Conservation (phyloP, 768 basidiomycete genomes). For the Leccinum uliginosum region DNA sequence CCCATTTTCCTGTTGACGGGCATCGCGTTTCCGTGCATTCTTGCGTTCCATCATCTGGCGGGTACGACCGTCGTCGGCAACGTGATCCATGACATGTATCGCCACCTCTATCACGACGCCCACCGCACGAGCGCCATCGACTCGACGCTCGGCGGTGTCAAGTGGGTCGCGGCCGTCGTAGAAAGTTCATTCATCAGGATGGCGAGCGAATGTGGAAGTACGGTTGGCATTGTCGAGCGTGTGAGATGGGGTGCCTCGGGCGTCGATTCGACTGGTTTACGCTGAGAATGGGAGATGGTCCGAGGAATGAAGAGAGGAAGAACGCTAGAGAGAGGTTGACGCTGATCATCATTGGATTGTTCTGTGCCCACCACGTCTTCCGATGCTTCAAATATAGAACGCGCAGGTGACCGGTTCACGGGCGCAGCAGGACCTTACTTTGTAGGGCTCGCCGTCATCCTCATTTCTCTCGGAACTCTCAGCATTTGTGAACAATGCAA, state of each 20-base stretch:
- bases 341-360: conserved; percentile 13
- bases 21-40: conserved; percentile 1
- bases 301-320: conserved; percentile 40
- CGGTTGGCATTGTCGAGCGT: conserved; percentile 42
- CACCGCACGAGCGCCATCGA: conserved; percentile 32
- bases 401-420: conserved; percentile 71
- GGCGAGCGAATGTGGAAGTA: conserved; percentile 45
- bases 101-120: conserved; percentile 41
- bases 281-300: conserved; percentile 35
- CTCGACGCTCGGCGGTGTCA: conserved; percentile 31
- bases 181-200: conserved; percentile 52
- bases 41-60: conserved; percentile 23
- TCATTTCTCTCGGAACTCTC: conserved; percentile 64
- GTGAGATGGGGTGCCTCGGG: conserved; percentile 36
- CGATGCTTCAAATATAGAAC: conserved; percentile 69
- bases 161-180: conserved; percentile 41
- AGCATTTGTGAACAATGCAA: conserved; percentile 78
- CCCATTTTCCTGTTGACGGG: conserved; percentile 14
- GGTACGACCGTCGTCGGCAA: conserved; percentile 37
- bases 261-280: conserved; percentile 56
- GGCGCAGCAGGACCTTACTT: conserved; percentile 92
- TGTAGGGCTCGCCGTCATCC: conserved; percentile 69
- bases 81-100: conserved; percentile 44
- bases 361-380: conserved; percentile 35
- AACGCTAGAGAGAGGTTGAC: conserved; percentile 35